Evolutionary conservation across 129 eudicot genomes (phyloP).

Genomic region (Escallonia herrerae): DNA sequence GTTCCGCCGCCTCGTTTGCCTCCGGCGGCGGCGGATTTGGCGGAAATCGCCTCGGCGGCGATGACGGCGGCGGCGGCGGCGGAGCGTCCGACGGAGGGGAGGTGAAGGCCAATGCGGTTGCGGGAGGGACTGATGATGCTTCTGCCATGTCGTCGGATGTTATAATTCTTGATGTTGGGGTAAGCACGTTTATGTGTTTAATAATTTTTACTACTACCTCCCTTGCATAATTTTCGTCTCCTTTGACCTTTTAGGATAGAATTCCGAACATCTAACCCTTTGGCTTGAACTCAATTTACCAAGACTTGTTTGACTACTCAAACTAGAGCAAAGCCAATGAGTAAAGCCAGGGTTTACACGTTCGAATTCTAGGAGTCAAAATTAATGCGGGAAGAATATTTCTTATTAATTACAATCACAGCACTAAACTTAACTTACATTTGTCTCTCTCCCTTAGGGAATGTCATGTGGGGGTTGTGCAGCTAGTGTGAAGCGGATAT

Average conservation of each 20-base stretch:
- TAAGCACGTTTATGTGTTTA: slow-evolving; percentile 15
- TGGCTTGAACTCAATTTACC: too few species aligned
- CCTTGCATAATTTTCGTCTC: too few species aligned
- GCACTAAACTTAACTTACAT: too few species aligned
- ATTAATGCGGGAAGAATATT: too few species aligned
- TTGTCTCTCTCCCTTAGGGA: slow-evolving; percentile 44
- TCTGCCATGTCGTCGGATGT: slow-evolving; percentile 64
- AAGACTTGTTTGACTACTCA: too few species aligned
- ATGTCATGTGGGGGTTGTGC: slow-evolving; percentile 98
- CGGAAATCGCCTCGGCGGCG: slow-evolving; percentile 35
- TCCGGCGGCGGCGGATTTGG: slow-evolving; percentile 60
- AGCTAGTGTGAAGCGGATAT: slow-evolving; percentile 88
- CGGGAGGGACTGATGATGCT: slow-evolving; percentile 41
- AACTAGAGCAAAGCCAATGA: too few species aligned
- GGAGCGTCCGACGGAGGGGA: slow-evolving; percentile 66
- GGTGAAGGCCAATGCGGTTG: slow-evolving; percentile 36
- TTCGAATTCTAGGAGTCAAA: too few species aligned
- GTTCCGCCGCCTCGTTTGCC: slow-evolving; percentile 57
- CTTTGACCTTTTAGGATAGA: too few species aligned
- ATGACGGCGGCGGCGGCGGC: slow-evolving; percentile 49
- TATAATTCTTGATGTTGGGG: slow-evolving; percentile 83
- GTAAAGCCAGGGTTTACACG: too few species aligned
- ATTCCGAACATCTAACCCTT: too few species aligned
- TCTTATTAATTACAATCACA: too few species aligned
- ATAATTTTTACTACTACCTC: too few species aligned